These are phyloP conservation scores for Mycosarcoma maydis DNA, from an alignment of 1,284 basidiomycete species.

Conservation along the genomic window DNA sequence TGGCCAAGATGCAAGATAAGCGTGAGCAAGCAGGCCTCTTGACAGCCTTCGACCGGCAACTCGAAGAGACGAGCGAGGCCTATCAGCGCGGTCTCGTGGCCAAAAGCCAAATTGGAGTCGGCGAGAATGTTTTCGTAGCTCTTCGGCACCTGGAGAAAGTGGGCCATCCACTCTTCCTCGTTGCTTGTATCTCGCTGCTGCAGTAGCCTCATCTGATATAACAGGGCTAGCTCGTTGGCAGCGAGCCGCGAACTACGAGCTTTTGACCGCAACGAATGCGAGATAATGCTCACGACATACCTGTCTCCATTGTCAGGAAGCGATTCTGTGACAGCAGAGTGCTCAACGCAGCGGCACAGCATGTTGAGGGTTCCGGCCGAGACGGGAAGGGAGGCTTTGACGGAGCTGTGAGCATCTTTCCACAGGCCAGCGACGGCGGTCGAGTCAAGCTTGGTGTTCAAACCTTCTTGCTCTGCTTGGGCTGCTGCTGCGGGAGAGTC, in stretches of 20 bases:
- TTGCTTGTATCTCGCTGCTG: slow-evolving; percentile 20
- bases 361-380: slow-evolving; percentile 26
- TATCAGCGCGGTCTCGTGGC: slow-evolving; percentile 47
- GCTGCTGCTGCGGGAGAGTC: not conserved
- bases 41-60: slow-evolving; percentile 39
- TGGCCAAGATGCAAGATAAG: slow-evolving; percentile 49
- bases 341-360: slow-evolving; percentile 25
- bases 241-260: slow-evolving; percentile 20
- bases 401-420: slow-evolving; percentile 16
- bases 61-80: slow-evolving; percentile 36
- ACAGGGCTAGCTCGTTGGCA: slow-evolving; percentile 33
- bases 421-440: slow-evolving; percentile 14
- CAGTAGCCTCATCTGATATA: slow-evolving; percentile 23
- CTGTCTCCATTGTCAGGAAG: slow-evolving; percentile 22
- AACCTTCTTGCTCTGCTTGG: not conserved
- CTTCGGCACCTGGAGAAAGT: slow-evolving; percentile 20
- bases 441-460: not conserved
- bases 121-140: slow-evolving; percentile 21
- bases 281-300: slow-evolving; percentile 18
- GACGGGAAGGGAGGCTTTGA: slow-evolving; percentile 12
- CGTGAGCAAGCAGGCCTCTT: slow-evolving; percentile 36
- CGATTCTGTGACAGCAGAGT: slow-evolving; percentile 6
- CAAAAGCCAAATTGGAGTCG: slow-evolving; percentile 5
- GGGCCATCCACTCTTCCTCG: slow-evolving; percentile 23
- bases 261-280: slow-evolving; percentile 16